These are phyloP conservation scores for Tetraselmis striata DNA, from an alignment of 139 green algal species.

Conservation along the genomic window DNA sequence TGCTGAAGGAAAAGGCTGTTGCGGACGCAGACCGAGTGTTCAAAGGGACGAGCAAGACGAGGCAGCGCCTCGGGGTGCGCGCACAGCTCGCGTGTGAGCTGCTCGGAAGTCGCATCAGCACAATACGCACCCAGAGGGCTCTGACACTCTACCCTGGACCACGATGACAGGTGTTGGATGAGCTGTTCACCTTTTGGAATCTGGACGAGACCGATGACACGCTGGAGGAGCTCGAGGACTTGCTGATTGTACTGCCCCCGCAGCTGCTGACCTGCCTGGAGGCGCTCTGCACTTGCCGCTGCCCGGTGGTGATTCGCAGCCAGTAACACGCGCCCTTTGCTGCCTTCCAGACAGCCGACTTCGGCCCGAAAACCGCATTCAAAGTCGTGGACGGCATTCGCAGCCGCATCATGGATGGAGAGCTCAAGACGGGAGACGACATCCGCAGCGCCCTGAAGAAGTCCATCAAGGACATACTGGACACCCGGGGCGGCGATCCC, in stretches of 20 bases:
- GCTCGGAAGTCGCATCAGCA: neutral
- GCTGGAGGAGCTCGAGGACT: conserved; percentile 93
- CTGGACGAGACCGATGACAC: conserved; percentile 84
- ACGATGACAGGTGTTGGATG: conserved; percentile 74
- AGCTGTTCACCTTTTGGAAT: conserved; percentile 88
- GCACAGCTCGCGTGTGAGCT: neutral
- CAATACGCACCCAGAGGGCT: too few species aligned
- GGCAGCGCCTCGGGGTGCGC: conserved; percentile 76
- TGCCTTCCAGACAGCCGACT: conserved; percentile 65
- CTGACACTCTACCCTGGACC: too few species aligned
- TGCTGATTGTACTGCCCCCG: conserved; percentile 79
- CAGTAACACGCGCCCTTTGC: neutral
- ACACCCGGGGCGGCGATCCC: conserved; percentile 16
- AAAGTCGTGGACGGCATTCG: conserved; percentile 80
- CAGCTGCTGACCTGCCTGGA: too few species aligned
- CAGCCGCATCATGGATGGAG: conserved; percentile 53
- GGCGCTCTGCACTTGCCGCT: too few species aligned
- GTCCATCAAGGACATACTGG: conserved; percentile 24
- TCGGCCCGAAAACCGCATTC: conserved; percentile 81
- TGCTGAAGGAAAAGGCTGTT: conserved; percentile 87
- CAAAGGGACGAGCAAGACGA: conserved; percentile 84
- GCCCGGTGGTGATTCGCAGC: too few species aligned
- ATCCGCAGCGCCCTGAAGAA: conserved; percentile 42
- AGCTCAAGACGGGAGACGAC: conserved; percentile 63
- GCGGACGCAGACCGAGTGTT: conserved; percentile 81